Conservation (phyloP, 805 yeast genomes). For the Starmerella apis region DNA sequence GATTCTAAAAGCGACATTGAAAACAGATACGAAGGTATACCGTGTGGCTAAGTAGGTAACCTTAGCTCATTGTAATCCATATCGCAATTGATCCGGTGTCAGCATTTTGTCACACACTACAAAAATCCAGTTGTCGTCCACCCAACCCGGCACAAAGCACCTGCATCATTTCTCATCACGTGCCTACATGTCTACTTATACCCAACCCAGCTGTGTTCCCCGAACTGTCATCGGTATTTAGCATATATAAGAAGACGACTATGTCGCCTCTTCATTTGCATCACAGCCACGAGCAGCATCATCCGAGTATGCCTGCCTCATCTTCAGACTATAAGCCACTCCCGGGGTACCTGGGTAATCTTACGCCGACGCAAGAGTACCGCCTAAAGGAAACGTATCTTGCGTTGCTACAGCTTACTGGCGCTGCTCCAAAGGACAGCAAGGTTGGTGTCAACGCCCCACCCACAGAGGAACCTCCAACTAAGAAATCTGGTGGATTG, state of each 20-base stretch:
- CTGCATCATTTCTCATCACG: neutral
- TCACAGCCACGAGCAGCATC: neutral
- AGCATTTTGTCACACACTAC: neutral
- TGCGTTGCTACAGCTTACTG: slow-evolving; percentile 25
- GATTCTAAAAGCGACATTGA: neutral
- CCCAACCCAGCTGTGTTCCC: slow-evolving; percentile 1
- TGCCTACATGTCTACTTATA: neutral
- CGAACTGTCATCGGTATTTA: neutral
- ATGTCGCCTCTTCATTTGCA: slow-evolving; percentile 1
- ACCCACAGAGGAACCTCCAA: slow-evolving; percentile 22
- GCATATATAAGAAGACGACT: neutral
- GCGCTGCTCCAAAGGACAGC: slow-evolving; percentile 26
- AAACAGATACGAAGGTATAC: too few relatives aligned
- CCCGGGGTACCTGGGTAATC: slow-evolving; percentile 32
- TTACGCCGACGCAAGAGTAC: slow-evolving; percentile 33
- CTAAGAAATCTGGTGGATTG: slow-evolving; percentile 26
- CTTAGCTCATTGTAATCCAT: too few relatives aligned
- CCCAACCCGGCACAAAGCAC: neutral
- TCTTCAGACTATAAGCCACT: neutral
- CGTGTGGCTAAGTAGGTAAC: too few relatives aligned
- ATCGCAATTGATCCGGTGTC: too few relatives aligned
- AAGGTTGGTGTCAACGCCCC: slow-evolving; percentile 21
- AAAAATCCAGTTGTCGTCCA: neutral
- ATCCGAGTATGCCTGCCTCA: neutral
- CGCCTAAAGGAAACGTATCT: slow-evolving; percentile 35